Conservation (phyloP, 1,139 yeast species). For the Eremothecium cymbalariae region DNA sequence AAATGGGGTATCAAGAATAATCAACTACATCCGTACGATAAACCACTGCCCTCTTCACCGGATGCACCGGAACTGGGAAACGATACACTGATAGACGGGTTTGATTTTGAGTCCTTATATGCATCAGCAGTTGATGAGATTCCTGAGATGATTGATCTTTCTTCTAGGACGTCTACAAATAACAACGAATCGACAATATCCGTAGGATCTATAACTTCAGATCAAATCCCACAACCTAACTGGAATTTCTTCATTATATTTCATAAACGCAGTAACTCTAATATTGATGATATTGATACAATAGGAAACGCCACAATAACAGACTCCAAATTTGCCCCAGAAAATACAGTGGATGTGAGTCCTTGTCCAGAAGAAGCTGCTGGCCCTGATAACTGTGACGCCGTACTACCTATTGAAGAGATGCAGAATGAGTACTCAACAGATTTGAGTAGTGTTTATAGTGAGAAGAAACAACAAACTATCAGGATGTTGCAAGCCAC, state of each 20-base stretch:
- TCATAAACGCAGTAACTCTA: too few species aligned
- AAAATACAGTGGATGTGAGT: too few species aligned
- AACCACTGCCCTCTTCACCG: conserved; percentile 15
- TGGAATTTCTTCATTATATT: background rate
- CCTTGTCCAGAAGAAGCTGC: too few species aligned
- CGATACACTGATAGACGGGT: conserved; percentile 9
- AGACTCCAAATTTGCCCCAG: too few species aligned
- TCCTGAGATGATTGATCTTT: conserved; percentile 3
- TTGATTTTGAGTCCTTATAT: conserved; percentile 10
- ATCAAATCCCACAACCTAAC: conserved; percentile 2
- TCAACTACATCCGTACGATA: conserved; percentile 13
- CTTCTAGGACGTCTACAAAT: too few species aligned
- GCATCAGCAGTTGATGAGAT: conserved; percentile 8
- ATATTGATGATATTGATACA: too few species aligned
- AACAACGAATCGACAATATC: too few species aligned
- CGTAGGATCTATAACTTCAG: too few species aligned
- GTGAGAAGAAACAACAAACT: background rate
- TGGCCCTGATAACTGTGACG: too few species aligned
- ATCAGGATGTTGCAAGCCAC: conserved; percentile 14
- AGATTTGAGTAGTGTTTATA: too few species aligned
- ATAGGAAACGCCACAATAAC: conserved; percentile 1
- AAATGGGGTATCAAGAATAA: conserved; percentile 18
- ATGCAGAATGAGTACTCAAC: too few species aligned
- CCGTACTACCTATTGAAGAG: too few species aligned
- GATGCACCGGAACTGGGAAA: conserved; percentile 5